Conservation (phyloP, 2,329 filamentous ascomycete species). For the Ilyonectria destructans region DNA sequence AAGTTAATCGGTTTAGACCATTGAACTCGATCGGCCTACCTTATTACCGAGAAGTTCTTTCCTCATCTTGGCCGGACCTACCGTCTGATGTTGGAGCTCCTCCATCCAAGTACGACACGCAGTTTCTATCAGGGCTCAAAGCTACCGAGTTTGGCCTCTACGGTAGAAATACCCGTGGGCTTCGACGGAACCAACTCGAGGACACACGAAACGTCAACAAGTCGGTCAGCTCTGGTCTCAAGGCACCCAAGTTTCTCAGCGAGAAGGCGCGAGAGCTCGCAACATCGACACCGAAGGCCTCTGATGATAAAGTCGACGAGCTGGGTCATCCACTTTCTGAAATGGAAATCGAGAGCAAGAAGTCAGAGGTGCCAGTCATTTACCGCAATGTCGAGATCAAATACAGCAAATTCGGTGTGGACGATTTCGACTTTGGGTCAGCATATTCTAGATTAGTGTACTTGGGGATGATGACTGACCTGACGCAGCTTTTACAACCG, state of each 20-base stretch:
- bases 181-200: conserved; percentile 86
- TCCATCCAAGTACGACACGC: conserved; percentile 81
- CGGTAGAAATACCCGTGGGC: conserved; percentile 82
- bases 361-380: conserved; percentile 87
- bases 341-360: conserved; percentile 80
- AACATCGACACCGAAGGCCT: conserved; percentile 60
- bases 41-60: conserved; percentile 89
- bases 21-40: conserved; percentile 92
- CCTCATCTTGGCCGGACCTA: conserved; percentile 93
- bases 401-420: conserved; percentile 99
- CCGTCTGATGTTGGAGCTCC: conserved; percentile 90
- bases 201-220: conserved; percentile 79
- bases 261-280: conserved; percentile 86
- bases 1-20: conserved; percentile 67
- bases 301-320: conserved; percentile 68
- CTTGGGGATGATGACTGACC: conserved; percentile 36
- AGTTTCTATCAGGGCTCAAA: conserved; percentile 79
- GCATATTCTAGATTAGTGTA: conserved; percentile 12
- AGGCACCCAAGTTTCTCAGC: conserved; percentile 92
- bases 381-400: conserved; percentile 98
- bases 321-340: conserved; percentile 77
- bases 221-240: conserved; percentile 72
- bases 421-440: conserved; percentile 97
- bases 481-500: conserved; percentile 88
- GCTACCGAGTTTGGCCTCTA: conserved; percentile 83